Base-by-base conservation (phyloP, 306 rosid species). In the Cicer yamashitae region DNA sequence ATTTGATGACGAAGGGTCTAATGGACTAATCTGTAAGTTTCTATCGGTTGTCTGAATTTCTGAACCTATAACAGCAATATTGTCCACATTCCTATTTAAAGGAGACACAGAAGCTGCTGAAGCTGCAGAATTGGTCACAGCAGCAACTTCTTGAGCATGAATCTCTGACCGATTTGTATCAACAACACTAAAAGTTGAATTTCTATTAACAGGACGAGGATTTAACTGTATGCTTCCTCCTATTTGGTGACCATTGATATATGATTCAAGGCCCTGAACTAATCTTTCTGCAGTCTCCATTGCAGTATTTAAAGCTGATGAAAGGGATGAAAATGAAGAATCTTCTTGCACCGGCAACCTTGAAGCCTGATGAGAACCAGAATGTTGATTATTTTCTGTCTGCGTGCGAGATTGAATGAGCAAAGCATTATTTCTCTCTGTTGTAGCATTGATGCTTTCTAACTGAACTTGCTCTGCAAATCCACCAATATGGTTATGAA, bases 271-370 rank as follows among this genome's bases (percentile, higher is more conserved):
- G 80, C 85, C 91, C 77, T 86, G 89, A 43, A 84, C 88, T 64
- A 90, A 70, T 82, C 89, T 83, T 73, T 86, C 91, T 13, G 89
- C 91, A 61, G 91, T 80, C 78, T 78, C 78, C 87, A 87, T 70
- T 41, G 93, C 91, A 67, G 97, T 83, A 77, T 84, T 84, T 70
- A 93, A 54, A 18, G 89, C 91, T 15, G 90, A 85, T 30, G 94
- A 84, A 45, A 90, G 88, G 56, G 91, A 79, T 13, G 98, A 83
- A 69, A 90, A 84, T 12, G 96, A 87, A 73, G 87, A 82, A 65
- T 87, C 88, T 65, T 84, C 85, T 80, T 88, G 86, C 56, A 48
- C 22, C 37, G 83, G 70, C 82, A 85, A 67, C 76, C 92, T 86
- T 44, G 93, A 85, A 73, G 87, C 73, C 10, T 71, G 84, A 78